Base-by-base conservation (phyloP, 805 yeast species). In the Candida xiaguanensis region DNA sequence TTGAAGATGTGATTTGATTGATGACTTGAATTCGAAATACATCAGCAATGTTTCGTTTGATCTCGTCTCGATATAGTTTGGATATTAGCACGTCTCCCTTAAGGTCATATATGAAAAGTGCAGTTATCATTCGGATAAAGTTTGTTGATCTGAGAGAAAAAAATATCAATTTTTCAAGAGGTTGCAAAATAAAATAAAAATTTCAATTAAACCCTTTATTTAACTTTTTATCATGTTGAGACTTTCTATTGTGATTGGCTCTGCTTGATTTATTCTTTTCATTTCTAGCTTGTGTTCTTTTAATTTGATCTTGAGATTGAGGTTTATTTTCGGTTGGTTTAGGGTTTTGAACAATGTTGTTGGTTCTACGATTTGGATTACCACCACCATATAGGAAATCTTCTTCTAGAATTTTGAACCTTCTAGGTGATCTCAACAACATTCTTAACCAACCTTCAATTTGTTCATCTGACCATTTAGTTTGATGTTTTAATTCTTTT, bases 11-110 rank as follows among this genome's bases (percentile, higher is more conserved):
- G 52, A 34, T 49, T 36, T 31, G 52, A 27, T 85, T 70, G 30
- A 91, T 87, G 19, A 91, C 96, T 55, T 91, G 96, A 39, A 89
- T 82, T n/a, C 96, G 75, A 54, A 91, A 91, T 22, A 89, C 86
- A 50, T 90, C 97, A 13, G 93, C 70, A 15, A 90, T 80, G 39
- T 84, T 84, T 38, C 91, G 64, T 49, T 86, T 78, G 40, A 88
- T 77, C 2, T 90, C 87, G 39, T 84, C 88, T 41, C 82, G 73
- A 58, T 81, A 82, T 26, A 85, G 55, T 39, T 85, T 77, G 16
- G 93, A 81, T 38, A 90, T 77, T 30, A 91, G 66, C 15, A 88
- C 79, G 56, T 90, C 97, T 4, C 97, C 98, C 43, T 83, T 78
- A 39, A 72, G 71, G 51, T 84, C 86, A 65, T 76, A 85, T 12